phyloP scores from a whole-genome alignment of 2,329 filamentous ascomycete genomes.

The Cercospora zeina region DNA sequence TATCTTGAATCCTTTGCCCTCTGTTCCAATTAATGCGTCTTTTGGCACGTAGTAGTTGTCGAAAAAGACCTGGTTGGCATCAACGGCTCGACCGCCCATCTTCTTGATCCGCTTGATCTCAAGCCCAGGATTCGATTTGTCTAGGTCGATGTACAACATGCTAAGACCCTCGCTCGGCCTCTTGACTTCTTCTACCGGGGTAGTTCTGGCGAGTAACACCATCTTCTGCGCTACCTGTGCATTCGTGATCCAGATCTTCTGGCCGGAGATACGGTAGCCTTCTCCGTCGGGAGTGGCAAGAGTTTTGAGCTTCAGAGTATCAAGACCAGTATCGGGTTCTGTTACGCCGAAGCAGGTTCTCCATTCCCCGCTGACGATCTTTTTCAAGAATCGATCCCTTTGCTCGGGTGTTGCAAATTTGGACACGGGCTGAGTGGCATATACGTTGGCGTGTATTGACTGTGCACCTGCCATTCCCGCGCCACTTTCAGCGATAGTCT shows the following conservation, averaged over 20 bases:
- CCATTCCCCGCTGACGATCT: constrained; percentile 70
- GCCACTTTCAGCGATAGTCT: constrained; percentile 62
- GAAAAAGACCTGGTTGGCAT: constrained; percentile 87
- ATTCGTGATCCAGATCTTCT: constrained; percentile 89
- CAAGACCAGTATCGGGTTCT: constrained; percentile 77
- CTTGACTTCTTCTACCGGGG: constrained; percentile 63
- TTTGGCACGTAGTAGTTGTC: constrained; percentile 70
- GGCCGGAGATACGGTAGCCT: constrained; percentile 68
- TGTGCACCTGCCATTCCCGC: constrained; percentile 73
- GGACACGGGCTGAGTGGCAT: constrained; percentile 72
- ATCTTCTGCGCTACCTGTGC: constrained; percentile 81
- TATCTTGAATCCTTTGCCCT: constrained; percentile 76
- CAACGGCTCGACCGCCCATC: constrained; percentile 80
- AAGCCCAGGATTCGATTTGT: constrained; percentile 58
- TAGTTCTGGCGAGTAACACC: constrained; percentile 78
- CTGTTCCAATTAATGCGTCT: constrained; percentile 66
- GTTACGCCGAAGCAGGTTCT: constrained; percentile 80
- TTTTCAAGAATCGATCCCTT: constrained; percentile 63
- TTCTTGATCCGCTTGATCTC: constrained; percentile 74
- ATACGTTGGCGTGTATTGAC: constrained; percentile 64
- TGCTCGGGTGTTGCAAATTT: constrained; percentile 70
- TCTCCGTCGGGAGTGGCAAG: constrained; percentile 61
- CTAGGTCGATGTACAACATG: constrained; percentile 77
- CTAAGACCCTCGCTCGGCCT: constrained; percentile 75
- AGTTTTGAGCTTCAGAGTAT: constrained; percentile 71